phyloP scores from a whole-genome alignment of 2,329 filamentous ascomycete species.

The Cordyceps cicadae region DNA sequence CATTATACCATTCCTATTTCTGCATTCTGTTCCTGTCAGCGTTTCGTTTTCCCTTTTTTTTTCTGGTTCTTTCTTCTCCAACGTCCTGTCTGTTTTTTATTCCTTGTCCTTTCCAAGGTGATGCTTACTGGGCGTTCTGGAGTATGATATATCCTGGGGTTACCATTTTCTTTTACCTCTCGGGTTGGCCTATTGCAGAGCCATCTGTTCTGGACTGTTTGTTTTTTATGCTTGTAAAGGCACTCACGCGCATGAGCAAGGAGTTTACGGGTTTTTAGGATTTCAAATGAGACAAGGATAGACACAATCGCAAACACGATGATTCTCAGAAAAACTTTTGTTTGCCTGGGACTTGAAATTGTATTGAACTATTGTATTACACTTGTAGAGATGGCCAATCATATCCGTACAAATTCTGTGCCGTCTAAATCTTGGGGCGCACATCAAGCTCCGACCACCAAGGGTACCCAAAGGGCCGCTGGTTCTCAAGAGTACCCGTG shows the following conservation, averaged over 20 bases:
- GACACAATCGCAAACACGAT: not conserved
- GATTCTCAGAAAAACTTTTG: not conserved
- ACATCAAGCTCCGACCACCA: constrained; percentile 54
- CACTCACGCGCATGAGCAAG: not conserved
- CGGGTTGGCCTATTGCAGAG: not conserved
- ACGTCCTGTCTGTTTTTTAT: not conserved
- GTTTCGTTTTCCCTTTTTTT: too few species aligned
- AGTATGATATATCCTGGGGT: constrained; percentile 3
- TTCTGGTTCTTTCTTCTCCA: not conserved
- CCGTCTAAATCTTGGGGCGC: constrained; percentile 20
- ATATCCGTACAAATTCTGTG: constrained; percentile 2
- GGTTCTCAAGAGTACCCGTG: constrained; percentile 48
- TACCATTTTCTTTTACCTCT: not conserved
- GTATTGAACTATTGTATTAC: not conserved
- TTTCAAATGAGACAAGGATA: not conserved
- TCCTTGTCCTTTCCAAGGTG: not conserved
- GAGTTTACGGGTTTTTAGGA: constrained; percentile 3
- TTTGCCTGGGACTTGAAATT: not conserved
- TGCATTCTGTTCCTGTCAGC: constrained; percentile 8
- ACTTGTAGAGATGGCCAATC: too few species aligned
- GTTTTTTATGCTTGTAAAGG: not conserved
- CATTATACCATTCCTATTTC: not conserved
- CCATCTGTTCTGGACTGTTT: not conserved
- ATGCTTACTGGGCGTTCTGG: constrained; percentile 3
- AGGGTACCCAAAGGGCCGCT: constrained; percentile 53